Base-by-base conservation (phyloP, 148 eudicot species). In the Heliosperma pusillum region DNA sequence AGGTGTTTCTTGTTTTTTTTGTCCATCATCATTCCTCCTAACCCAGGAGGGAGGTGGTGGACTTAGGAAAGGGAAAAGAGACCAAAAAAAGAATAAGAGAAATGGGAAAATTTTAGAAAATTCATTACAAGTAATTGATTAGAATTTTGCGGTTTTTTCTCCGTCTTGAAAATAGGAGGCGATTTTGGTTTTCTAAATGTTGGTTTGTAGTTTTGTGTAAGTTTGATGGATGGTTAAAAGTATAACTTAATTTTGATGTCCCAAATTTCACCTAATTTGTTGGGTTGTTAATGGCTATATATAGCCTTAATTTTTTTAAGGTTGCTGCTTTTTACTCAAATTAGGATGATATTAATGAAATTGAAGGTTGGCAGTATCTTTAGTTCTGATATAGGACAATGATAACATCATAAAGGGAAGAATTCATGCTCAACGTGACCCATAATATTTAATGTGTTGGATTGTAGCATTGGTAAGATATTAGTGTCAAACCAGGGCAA, bases 11-110 rank as follows among this genome's bases (percentile, higher is more conserved):
- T 72, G 17, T 24, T 78, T 20, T 15, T 67, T 12, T 25, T 77
- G 63, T 81, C 74, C 80, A 52, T 60, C 80, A 77, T 77, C 80
- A 76, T 76, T 77, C 83, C 83, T 73, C 83, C 83, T 77, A 5
- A 61, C 80, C 77, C 83, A 72, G 70, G 65, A 66, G 50, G 22
- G 17, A 50, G 45, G 57, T 17, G 75, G 22, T 19, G 64, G 72
- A 42, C 59, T 75, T 30, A 42, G 53, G 64, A 7, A 45, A 24
- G 63, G 27, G 2, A 52, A 66, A 4, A 36, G 56, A 55, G 26
- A 47, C 36, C 60, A 66, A 71, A 27, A 58, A 3, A 30, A 70
- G 66, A 29, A 21, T 5, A 71, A 50, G 13, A 65, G 19, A 71
- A 71, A 59, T 69, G 44, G 29, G 4, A 16, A 17, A 30, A 55